Evolutionary conservation across 2,329 filamentous ascomycete genomes (phyloP).

Genomic region (Penicillium concentricum): DNA sequence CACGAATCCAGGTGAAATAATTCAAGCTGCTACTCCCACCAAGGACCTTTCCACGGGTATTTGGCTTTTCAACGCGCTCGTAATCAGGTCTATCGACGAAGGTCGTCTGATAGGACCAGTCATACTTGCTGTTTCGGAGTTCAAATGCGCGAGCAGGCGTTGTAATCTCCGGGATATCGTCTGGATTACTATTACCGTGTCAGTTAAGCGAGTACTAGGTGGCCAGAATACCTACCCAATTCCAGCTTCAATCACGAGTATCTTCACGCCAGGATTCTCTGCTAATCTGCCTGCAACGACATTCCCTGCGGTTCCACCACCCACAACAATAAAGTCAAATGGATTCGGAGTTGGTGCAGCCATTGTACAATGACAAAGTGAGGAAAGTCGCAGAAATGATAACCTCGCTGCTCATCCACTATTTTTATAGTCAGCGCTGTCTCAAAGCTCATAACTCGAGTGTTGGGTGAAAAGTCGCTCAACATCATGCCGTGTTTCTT

Average conservation of each 20-base stretch:
- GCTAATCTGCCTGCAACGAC: constrained; percentile 15
- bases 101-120: constrained; percentile 62
- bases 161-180: constrained; percentile 52
- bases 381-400: too few relatives aligned
- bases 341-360: neutral
- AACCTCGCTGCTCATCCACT: too few relatives aligned
- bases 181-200: constrained; percentile 33
- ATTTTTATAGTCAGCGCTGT: neutral
- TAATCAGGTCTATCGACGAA: constrained; percentile 58
- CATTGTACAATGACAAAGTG: neutral
- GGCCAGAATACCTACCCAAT: constrained; percentile 19
- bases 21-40: constrained; percentile 58
- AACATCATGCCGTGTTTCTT: neutral
- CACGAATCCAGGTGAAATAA: constrained; percentile 63
- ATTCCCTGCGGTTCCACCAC: constrained; percentile 31
- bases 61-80: constrained; percentile 61
- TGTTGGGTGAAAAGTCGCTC: neutral
- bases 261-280: constrained; percentile 11
- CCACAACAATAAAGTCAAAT: constrained; percentile 18
- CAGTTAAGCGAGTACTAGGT: neutral
- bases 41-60: constrained; percentile 59
- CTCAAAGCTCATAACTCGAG: neutral
- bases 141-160: constrained; percentile 57
- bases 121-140: constrained; percentile 56
- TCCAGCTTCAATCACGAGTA: constrained; percentile 14